Base-by-base conservation (phyloP, 176 grass and related monocot genomes). In the Areca catechu region DNA sequence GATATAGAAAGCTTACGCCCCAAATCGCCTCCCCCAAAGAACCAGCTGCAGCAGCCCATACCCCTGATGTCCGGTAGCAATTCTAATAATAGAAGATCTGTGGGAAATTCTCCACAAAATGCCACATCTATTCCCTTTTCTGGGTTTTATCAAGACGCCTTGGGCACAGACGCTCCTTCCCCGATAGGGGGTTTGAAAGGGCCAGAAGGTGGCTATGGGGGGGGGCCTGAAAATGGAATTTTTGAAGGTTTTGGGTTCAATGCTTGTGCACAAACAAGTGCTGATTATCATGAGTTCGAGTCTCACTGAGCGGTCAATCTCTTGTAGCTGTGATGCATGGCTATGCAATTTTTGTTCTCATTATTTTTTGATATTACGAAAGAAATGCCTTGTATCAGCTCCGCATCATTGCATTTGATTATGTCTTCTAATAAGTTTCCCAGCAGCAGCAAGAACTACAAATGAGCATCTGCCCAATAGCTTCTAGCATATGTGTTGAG, bases 1-100 rank as follows among this genome's bases (percentile, higher is more conserved):
- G 93, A 97, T 75, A 97, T 97, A 14, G 93, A 97, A 63, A 72
- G 69, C 53, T 66, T 91, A n/a, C 71, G 87, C 62, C 93, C 86
- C 0, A 97, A 97, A 77, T 97, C 87, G 5, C 93, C 93, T 3
- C 86, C 83, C 0, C 74, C 57, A 1, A 97, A 97, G 75, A 87
- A 82, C 67, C 85, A 79, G 48, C 63, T 67, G 65, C 76, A 77
- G 48, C 75, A 76, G 22, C 37, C 60, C 0, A 69, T 76, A 20
- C 56, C 53, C 0, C 20, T 77, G 24, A 22, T 65, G 23, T 61
- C 65, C 29, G 51, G 37, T 48, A 67, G 49, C 48, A 76, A 76
- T 70, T 82, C 78, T 29, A 58, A 59, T 16, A 83, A 80, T 70
- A 67, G 72, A 57, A 68, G 70, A 15, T 19, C 67, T 37, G 65